phyloP scores from a whole-genome alignment of 306 rosid species.

The Notholithocarpus densiflorus region DNA sequence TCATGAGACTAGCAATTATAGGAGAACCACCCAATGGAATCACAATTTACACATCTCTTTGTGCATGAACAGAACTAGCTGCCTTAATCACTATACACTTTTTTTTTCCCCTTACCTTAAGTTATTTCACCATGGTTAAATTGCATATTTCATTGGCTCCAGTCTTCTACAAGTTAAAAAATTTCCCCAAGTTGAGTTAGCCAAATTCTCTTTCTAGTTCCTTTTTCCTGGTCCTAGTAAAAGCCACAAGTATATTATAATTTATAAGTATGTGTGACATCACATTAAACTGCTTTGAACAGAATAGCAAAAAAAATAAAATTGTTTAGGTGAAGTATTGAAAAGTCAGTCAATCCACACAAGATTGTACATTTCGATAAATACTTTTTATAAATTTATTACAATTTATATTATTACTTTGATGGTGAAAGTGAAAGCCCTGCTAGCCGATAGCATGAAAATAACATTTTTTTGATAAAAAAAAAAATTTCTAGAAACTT shows the following conservation, averaged over 20 bases:
- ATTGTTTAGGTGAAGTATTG: background rate
- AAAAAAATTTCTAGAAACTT: no score
- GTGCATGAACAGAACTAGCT: slow-evolving; percentile 19
- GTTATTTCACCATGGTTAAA: background rate
- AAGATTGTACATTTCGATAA: background rate
- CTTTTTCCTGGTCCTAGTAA: background rate
- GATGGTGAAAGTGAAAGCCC: no score
- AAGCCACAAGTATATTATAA: background rate
- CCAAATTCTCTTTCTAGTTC: background rate
- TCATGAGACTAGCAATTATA: slow-evolving; percentile 24
- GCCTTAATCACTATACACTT: background rate
- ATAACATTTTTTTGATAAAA: no score
- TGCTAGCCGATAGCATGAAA: no score
- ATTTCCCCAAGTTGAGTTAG: no score
- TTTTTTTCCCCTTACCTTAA: background rate
- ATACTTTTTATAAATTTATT: no score
- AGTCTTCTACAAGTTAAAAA: background rate
- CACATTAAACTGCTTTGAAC: background rate
- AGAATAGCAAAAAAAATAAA: background rate
- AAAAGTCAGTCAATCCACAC: background rate
- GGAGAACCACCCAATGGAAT: background rate
- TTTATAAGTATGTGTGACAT: background rate
- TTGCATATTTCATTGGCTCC: background rate
- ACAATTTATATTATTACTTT: no score
- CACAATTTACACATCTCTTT: background rate